Evolutionary conservation across 2,329 filamentous ascomycete species (phyloP), one percentile per base, ranked within the genome.

Genomic region (Sordariomycetes sp.): DNA sequence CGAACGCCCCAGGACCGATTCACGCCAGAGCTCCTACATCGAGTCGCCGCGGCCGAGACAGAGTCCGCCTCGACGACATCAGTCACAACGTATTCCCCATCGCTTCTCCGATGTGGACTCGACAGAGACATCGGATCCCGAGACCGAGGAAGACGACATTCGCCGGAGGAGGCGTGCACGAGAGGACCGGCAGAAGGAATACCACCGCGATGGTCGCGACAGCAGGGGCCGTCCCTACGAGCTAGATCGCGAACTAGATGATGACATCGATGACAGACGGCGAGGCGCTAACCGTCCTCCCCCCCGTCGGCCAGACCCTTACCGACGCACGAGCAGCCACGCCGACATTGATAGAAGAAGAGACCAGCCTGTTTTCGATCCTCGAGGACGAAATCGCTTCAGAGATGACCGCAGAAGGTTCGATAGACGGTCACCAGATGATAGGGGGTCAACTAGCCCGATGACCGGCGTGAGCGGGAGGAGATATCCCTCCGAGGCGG

Each of bases 311-410:
- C 57, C 63, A 2, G 63, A 64, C 2, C 45, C 53, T 11, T 51
- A 60, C 19, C 54, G 64, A 30, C 53, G 68, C 29, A 64, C 67
- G 4, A 69, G 66, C 49, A 70, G 66, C 43, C 66, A 70, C 39
- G 63, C 64, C 17, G 67, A 71, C 39, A 52, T 62, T 21, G 66
- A 69, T 39, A 54, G 66, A 16, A 51, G 58, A 29, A 52, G 59
- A 9, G 57, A 59, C 14, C 46, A 52, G 34, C 45, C 46, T 55
- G 55, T 44, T 7, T 33, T 33, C 26, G 59, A 64, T 23, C 32
- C 45, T 12, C 50, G 54, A 29, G 44, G 50, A 12, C 45, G 52
- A 24, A 39, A 52, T 9, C 47, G 50, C 35, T 34, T 50, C 14
- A 48, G 50, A 34, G 48, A 57, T 8, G 51, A 60, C 5, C 49